Conservation (phyloP, 176 grass and related monocot genomes). For the Bonia amplexicaulis region DNA sequence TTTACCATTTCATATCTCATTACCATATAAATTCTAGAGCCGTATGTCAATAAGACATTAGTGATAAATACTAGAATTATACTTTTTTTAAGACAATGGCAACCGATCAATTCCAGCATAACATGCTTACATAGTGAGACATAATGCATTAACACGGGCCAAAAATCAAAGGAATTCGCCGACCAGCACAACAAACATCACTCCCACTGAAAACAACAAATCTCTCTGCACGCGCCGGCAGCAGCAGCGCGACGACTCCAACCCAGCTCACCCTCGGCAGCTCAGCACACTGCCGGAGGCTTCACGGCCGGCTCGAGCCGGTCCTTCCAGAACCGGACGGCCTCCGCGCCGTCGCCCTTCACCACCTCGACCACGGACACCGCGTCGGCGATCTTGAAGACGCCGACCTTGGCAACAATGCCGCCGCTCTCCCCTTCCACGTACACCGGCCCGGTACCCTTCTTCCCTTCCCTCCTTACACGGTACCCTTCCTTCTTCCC, state of each 20-base stretch:
- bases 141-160: background rate
- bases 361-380: slow-evolving; percentile 61
- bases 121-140: background rate
- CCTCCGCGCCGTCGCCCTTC: slow-evolving; percentile 34
- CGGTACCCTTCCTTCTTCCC: slow-evolving; percentile 26
- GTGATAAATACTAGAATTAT: no score
- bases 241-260: background rate
- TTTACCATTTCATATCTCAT: no score
- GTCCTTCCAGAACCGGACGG: slow-evolving; percentile 54
- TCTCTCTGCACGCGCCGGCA: background rate
- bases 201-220: background rate
- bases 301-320: slow-evolving; percentile 45
- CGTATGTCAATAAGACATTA: no score
- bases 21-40: no score
- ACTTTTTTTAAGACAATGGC: no score
- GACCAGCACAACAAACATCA: background rate
- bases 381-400: slow-evolving; percentile 32
- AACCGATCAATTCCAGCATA: no score
- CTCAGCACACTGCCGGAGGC: background rate
- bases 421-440: slow-evolving; percentile 44
- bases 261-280: background rate
- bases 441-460: background rate
- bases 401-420: slow-evolving; percentile 50
- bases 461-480: slow-evolving; percentile 31
- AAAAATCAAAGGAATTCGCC: background rate